Conservation (phyloP, 306 rosid species). For the Ormosia emarginata region DNA sequence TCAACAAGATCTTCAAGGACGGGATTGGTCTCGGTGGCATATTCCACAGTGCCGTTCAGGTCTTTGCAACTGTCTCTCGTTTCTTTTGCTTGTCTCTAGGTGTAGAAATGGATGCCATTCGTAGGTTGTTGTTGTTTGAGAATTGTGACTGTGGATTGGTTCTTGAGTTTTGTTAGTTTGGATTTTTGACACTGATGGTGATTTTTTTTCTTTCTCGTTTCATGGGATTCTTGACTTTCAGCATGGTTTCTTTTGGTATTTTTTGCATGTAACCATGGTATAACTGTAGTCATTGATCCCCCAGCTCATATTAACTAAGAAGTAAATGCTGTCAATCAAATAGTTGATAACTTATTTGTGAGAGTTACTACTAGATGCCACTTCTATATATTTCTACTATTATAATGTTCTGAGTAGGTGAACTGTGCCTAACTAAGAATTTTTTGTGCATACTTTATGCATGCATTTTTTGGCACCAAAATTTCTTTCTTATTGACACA, state of each 20-base stretch:
- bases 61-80: slow-evolving; percentile 14
- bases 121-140: slow-evolving; percentile 12
- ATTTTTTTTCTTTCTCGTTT: too few relatives aligned
- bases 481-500: background rate
- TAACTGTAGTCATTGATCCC: background rate
- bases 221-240: too few relatives aligned
- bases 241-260: too few relatives aligned
- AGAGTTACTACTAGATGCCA: background rate
- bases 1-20: slow-evolving; percentile 98
- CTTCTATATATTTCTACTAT: background rate
- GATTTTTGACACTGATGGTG: too few relatives aligned
- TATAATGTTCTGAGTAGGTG: too few relatives aligned
- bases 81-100: too few relatives aligned
- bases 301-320: background rate
- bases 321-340: background rate
- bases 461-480: background rate
- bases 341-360: background rate
- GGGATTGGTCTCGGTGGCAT: slow-evolving; percentile 98
- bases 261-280: too few relatives aligned
- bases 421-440: too few relatives aligned
- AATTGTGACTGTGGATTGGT: slow-evolving; percentile 23
- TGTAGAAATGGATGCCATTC: background rate
- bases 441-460: background rate
- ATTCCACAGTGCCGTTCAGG: slow-evolving; percentile 99
- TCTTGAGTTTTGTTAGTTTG: background rate